Percentiles rank a stretch among this genome's conserved stretches.
These are phyloP conservation scores for Neofusicoccum kwambonambiense DNA, from an alignment of 2,329 filamentous ascomycete species.

Conservation along the genomic window DNA sequence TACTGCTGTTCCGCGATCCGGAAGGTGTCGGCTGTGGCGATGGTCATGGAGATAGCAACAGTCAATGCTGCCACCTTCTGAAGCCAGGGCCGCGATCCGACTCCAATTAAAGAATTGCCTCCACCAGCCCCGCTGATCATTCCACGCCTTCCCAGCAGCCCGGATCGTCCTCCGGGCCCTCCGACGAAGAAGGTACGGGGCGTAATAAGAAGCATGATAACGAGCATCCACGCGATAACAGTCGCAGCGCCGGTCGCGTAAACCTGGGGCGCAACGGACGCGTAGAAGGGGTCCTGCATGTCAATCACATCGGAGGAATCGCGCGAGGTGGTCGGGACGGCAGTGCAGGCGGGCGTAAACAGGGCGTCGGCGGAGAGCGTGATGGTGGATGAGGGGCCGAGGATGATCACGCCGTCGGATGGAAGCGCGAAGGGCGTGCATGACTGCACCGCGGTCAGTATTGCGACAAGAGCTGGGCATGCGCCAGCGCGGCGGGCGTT, in stretches of 20 bases:
- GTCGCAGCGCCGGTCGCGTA: slow-evolving; percentile 92
- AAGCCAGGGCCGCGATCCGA: slow-evolving; percentile 89
- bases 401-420: slow-evolving; percentile 55
- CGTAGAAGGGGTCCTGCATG: slow-evolving; percentile 84
- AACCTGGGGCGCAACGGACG: slow-evolving; percentile 86
- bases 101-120: slow-evolving; percentile 67
- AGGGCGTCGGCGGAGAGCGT: slow-evolving; percentile 60
- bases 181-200: slow-evolving; percentile 91
- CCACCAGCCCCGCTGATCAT: slow-evolving; percentile 76
- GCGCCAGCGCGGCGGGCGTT: background rate
- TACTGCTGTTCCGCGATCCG: slow-evolving; percentile 81
- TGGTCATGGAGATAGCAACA: slow-evolving; percentile 79
- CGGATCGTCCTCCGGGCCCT: slow-evolving; percentile 62
- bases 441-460: slow-evolving; percentile 37
- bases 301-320: slow-evolving; percentile 49
- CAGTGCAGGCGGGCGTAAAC: slow-evolving; percentile 57
- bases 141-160: slow-evolving; percentile 75
- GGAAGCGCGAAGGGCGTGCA: slow-evolving; percentile 65
- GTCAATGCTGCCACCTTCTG: slow-evolving; percentile 68
- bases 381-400: slow-evolving; percentile 55
- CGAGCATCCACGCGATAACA: slow-evolving; percentile 84
- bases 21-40: slow-evolving; percentile 91
- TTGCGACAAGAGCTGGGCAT: background rate
- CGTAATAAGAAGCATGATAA: slow-evolving; percentile 91
- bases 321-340: slow-evolving; percentile 30